phyloP scores from a whole-genome alignment of 2,329 filamentous ascomycete species.

The Sporothrix globosa region DNA sequence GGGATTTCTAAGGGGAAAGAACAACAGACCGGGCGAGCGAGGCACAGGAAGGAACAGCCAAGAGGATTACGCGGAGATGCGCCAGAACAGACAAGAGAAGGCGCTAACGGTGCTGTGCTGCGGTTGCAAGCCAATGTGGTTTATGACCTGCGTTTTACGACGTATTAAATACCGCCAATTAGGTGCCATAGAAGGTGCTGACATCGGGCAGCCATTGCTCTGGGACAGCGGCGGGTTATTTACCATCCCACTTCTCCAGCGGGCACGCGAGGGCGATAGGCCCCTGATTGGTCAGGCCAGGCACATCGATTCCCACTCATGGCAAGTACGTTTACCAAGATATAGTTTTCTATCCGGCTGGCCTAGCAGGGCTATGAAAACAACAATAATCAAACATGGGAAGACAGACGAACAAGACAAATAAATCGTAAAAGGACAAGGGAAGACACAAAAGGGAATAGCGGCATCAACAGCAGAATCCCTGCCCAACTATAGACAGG shows the following conservation, averaged over 20 bases:
- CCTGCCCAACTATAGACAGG: conserved; percentile 31
- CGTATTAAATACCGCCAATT: background rate
- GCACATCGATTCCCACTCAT: background rate
- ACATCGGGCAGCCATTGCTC: conserved; percentile 26
- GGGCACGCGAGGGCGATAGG: background rate
- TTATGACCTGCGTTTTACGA: background rate
- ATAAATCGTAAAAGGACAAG: background rate
- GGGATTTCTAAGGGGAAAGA: background rate
- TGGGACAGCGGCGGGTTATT: conserved; percentile 13
- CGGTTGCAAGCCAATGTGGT: too few relatives aligned
- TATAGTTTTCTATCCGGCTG: conserved; percentile 22
- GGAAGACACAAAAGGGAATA: conserved; percentile 11
- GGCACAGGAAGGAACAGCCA: conserved; percentile 21
- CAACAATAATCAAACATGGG: background rate
- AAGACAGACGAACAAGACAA: conserved; percentile 1
- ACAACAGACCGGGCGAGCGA: background rate
- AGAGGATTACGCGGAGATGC: conserved; percentile 27
- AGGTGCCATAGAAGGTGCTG: conserved; percentile 20
- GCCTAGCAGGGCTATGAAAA: background rate
- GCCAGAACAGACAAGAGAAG: background rate
- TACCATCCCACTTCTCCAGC: conserved; percentile 12
- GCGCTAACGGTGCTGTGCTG: conserved; percentile 13
- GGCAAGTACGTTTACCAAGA: conserved; percentile 11
- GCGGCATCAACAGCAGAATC: background rate
- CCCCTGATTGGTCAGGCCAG: conserved; percentile 15